phyloP scores from a whole-genome alignment of 148 eudicot genomes.

The Fagopyrum homotropicum region DNA sequence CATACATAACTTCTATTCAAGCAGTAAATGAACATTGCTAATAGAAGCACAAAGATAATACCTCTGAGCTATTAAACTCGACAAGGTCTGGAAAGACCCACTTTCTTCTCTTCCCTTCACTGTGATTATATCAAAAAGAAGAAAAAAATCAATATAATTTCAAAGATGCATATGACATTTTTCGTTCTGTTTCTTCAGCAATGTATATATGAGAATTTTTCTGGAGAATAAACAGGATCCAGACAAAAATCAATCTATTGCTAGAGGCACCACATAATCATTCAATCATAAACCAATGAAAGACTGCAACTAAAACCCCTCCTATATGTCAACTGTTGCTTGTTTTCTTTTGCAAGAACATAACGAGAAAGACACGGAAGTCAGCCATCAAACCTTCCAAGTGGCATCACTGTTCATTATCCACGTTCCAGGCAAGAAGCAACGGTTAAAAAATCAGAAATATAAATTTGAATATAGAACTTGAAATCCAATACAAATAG shows the following conservation, averaged over 20 bases:
- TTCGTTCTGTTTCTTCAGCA: neutral
- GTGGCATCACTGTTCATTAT: neutral
- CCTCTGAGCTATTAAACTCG: constrained; percentile 45
- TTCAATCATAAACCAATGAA: neutral
- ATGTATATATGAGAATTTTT: neutral
- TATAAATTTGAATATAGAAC: neutral
- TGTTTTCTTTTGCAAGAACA: neutral
- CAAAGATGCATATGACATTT: neutral
- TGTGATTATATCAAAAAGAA: constrained; percentile 20
- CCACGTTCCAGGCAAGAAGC: neutral
- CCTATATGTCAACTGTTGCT: neutral
- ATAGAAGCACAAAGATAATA: constrained; percentile 18
- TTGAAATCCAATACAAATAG: neutral
- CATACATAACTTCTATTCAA: neutral
- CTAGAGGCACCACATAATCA: neutral
- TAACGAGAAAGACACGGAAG: neutral
- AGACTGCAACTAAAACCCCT: neutral
- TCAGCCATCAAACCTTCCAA: neutral
- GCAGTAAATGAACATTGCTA: constrained; percentile 1
- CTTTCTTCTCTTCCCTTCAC: constrained; percentile 97
- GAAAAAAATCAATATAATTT: too few species aligned
- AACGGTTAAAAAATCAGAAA: neutral
- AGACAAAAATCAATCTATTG: neutral
- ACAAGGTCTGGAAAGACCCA: constrained; percentile 85
- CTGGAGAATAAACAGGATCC: neutral